phyloP scores from a whole-genome alignment of 805 yeast genomes.

The Ogataea philodendri region DNA sequence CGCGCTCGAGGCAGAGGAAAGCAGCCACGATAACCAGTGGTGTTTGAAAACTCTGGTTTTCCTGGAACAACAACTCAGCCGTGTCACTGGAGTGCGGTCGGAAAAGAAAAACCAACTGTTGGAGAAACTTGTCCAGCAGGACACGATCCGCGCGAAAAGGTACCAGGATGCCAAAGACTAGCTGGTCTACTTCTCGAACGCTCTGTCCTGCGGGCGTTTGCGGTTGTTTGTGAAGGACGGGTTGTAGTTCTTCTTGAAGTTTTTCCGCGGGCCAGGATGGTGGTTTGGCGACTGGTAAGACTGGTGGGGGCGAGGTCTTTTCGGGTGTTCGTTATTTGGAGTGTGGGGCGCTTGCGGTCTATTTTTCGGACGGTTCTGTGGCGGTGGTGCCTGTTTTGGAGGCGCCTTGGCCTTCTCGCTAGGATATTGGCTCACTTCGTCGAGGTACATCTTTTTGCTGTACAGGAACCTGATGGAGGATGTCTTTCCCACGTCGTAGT shows the following conservation, averaged over 20 bases:
- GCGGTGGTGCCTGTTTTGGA: slow-evolving; percentile 1
- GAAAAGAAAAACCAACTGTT: slow-evolving; percentile 33
- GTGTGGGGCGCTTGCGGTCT: slow-evolving; percentile 1
- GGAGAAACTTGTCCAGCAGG: slow-evolving; percentile 47
- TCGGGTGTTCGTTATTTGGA: slow-evolving; percentile 2
- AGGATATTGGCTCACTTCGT: slow-evolving; percentile 25
- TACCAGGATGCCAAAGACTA: slow-evolving; percentile 41
- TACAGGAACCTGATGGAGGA: slow-evolving; percentile 36
- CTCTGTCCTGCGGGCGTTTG: slow-evolving; percentile 10
- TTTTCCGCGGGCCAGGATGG: slow-evolving; percentile 7
- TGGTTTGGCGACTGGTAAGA: slow-evolving; percentile 2
- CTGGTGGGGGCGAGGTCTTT: slow-evolving; percentile 2
- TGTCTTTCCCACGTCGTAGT: slow-evolving; percentile 31
- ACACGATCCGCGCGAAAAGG: slow-evolving; percentile 63
- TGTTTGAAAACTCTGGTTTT: slow-evolving; percentile 61
- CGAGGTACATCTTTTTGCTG: slow-evolving; percentile 26
- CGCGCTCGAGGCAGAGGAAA: slow-evolving; percentile 69
- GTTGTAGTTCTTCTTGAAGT: slow-evolving; percentile 5
- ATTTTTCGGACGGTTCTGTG: neutral
- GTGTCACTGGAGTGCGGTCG: slow-evolving; percentile 8
- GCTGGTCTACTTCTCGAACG: slow-evolving; percentile 1
- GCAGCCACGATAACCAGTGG: slow-evolving; percentile 65
- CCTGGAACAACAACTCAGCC: slow-evolving; percentile 39
- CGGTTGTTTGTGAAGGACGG: slow-evolving; percentile 7
- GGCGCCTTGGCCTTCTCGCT: slow-evolving; percentile 9